A percentile compares a stretch with the other conserved stretches of the same genome.
Evolutionary conservation across 2,329 filamentous ascomycete genomes (phyloP).

Genomic region (Apiospora rasikravindrae): DNA sequence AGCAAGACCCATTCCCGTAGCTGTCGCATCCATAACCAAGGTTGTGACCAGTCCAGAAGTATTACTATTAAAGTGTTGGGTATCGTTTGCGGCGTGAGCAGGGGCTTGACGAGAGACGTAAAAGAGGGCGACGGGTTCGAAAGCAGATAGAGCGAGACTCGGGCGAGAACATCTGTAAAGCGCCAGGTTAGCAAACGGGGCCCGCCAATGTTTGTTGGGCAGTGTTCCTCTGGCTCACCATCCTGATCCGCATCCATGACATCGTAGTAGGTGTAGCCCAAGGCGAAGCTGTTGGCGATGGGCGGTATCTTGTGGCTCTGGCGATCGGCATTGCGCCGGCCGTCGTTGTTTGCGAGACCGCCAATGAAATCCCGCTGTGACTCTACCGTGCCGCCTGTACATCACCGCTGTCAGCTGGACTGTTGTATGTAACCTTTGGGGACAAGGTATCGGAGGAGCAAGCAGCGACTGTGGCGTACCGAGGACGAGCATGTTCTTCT

Average conservation of each 20-base stretch:
- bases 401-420: constrained; percentile 21
- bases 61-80: constrained; percentile 88
- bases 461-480: constrained; percentile 58
- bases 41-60: constrained; percentile 93
- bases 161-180: constrained; percentile 79
- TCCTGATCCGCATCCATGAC: constrained; percentile 93
- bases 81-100: constrained; percentile 83
- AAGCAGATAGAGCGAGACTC: constrained; percentile 87
- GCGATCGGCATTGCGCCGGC: constrained; percentile 58
- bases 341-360: constrained; percentile 59
- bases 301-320: constrained; percentile 69
- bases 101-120: constrained; percentile 79
- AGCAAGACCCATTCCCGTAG: constrained; percentile 89
- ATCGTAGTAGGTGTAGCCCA: constrained; percentile 95
- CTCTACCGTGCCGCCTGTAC: constrained; percentile 76
- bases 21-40: constrained; percentile 90
- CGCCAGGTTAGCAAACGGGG: constrained; percentile 39
- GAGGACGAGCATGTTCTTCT: constrained; percentile 88
- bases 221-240: constrained; percentile 55
- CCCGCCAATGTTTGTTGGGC: constrained; percentile 60
- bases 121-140: constrained; percentile 85
- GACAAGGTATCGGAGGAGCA: neutral
- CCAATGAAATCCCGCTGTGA: constrained; percentile 86
- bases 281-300: constrained; percentile 87
- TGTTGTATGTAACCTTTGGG: constrained; percentile 28